Base-by-base conservation (phyloP, 2,329 filamentous ascomycete species). In the Colletotrichum higginsianum region DNA sequence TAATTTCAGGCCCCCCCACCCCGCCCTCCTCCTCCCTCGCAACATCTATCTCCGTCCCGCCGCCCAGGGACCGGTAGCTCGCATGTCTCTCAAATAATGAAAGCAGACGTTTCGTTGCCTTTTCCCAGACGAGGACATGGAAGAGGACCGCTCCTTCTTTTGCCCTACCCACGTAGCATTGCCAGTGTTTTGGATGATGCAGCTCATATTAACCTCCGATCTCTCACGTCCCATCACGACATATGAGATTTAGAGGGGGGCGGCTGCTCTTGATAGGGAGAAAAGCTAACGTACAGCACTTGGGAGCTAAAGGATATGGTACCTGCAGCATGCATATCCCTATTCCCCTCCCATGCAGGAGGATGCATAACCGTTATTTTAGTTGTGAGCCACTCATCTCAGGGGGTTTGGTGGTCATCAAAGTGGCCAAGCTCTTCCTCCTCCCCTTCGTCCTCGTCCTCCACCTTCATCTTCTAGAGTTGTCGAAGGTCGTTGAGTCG, bases 201-300 rank as follows among this genome's bases (percentile, higher is more conserved):
- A 55, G 35, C 61, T 63, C 38, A 63, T 30, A 44, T 63, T 63
- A 63, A 63, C 49, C 49, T 55, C 49, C 61, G 61, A 63, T 42
- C 38, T 53, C 61, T 44, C 49, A 42, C 49, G 13, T 46, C 61
- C 61, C 61, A 55, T 63, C 49, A n/a, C 21, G 16, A 11, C 23
- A 30, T 21, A 18, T 38, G 30, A 15, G 18, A 56, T 18, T 12
- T 7, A n/a, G 47, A 9, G n/a, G n/a, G 47, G 16, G 18, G n/a
- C 8, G 18, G n/a, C 8, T 23, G 8, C 9, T n/a, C 18, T 49
- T 9, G 47, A 23, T 12, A 44, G 13, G 4, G 6, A 35, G 42
- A 44, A 2, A 61, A 52, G 13, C 61, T n/a, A 35, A 35, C 30
- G 30, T 35, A 35, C 30, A 35, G 30, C 30, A 35, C 18, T 8